phyloP scores from a whole-genome alignment of 768 basidiomycete species.

The Xerocomellus dryophilus region DNA sequence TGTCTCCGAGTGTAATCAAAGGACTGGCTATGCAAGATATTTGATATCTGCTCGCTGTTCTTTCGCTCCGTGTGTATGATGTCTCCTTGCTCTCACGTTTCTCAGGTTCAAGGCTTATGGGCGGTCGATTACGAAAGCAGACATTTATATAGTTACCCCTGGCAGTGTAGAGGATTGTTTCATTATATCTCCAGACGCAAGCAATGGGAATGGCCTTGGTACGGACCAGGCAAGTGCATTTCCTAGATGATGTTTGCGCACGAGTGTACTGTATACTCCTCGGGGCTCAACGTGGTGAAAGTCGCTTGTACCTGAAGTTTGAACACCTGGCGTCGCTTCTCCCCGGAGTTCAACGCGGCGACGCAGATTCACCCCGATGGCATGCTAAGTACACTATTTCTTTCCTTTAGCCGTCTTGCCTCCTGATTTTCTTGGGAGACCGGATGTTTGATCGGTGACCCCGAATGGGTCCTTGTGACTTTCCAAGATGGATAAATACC shows the following conservation, averaged over 20 bases:
- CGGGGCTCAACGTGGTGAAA: not conserved
- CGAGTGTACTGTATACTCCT: not conserved
- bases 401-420: not conserved
- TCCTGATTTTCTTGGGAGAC: not conserved
- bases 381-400: not conserved
- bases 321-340: not conserved
- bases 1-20: slow-evolving; percentile 5
- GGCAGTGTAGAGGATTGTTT: not conserved
- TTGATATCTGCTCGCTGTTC: not conserved
- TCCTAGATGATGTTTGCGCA: not conserved
- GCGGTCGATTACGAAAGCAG: not conserved
- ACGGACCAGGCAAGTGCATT: slow-evolving; percentile 10
- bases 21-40: slow-evolving; percentile 9
- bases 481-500: slow-evolving; percentile 1
- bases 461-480: not conserved
- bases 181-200: not conserved
- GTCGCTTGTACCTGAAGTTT: not conserved
- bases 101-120: not conserved
- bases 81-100: not conserved
- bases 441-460: slow-evolving; percentile 1
- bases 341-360: not conserved
- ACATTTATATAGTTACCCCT: not conserved
- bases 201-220: not conserved
- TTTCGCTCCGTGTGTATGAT: not conserved
- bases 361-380: not conserved